These are phyloP conservation scores for Vitellaria paradoxa DNA, from an alignment of 179 eudicot species.

Conservation along the genomic window DNA sequence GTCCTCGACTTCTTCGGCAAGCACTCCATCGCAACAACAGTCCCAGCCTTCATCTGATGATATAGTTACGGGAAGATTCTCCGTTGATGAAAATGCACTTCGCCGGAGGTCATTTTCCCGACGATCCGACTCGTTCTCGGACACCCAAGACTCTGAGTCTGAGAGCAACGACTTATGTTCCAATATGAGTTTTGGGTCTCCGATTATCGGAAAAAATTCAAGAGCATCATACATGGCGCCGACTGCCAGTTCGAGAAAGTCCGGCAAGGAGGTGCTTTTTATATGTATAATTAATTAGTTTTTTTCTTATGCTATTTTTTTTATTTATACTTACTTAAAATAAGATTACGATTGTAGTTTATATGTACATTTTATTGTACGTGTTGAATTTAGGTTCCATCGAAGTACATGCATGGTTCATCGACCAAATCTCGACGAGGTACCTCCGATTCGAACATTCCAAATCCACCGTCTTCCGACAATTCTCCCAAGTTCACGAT, in stretches of 20 bases:
- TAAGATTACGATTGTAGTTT: too few species aligned
- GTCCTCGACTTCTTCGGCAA: too few species aligned
- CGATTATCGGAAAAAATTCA: neutral
- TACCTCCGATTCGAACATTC: conserved; percentile 17
- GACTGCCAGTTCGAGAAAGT: conserved; percentile 25
- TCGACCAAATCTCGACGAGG: conserved; percentile 12
- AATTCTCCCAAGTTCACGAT: conserved; percentile 19
- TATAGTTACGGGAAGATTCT: too few species aligned
- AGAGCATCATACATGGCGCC: conserved; percentile 32
- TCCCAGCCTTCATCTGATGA: too few species aligned
- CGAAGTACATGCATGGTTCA: conserved; percentile 27
- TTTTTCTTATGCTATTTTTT: too few species aligned
- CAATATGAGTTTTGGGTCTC: too few species aligned
- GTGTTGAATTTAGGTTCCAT: too few species aligned
- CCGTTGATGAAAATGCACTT: conserved; percentile 28
- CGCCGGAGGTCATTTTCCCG: conserved; percentile 23
- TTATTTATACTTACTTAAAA: too few species aligned
- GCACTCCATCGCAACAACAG: too few species aligned
- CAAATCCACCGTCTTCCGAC: neutral
- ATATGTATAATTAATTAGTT: too few species aligned
- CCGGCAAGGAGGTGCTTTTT: too few species aligned
- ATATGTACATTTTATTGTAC: too few species aligned
- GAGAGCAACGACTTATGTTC: conserved; percentile 8
- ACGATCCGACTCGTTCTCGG: conserved; percentile 21
- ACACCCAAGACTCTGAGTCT: conserved; percentile 22